Base-by-base conservation (phyloP, 2,329 filamentous ascomycete species). In the Davidsoniella virescens region DNA sequence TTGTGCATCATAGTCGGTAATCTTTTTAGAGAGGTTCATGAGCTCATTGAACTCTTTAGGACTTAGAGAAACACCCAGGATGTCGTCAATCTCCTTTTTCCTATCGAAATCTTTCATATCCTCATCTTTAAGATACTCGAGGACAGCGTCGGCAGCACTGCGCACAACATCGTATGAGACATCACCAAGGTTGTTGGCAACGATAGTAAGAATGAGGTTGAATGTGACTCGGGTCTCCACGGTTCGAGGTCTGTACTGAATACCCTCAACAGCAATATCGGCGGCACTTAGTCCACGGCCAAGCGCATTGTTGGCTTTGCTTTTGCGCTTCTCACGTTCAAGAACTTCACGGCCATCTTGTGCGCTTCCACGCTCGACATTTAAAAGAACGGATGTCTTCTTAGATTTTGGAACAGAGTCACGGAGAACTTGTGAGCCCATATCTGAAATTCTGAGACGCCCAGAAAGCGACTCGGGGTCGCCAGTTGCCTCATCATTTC, bases 391-490 rank as follows among this genome's bases (percentile, higher is more conserved):
- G 9, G 76, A 70, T 26, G 76, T 72, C 66, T 85, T 92, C 68
- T 87, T 92, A 56, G 83, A 76, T 61, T 85, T 87, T 2, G 88
- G 87, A 40, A 78, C 87, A 56, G 78, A 67, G 56, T 94, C 87
- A 56, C 84, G 82, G 55, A 78, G 80, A 56, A 87, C 84, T 58
- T 87, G 77, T 54, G 78, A 81, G 48, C 92, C 92, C 92, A 98
- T 98, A 60, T 98, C 88, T 59, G 80, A 78, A 60, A 98, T 90
- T 58, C 84, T 90, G 64, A 98, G 81, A 58, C 88, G 83, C 50
- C 92, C 92, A 52, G 92, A 93, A 53, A 98, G 78, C 52, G 93
- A 98, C 70, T 98, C 92, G 47, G 92, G 93, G 64, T 98, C 92
- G 60, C 92, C 92, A 47, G 90, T 96, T 56, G 87, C 82, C 70